A percentile compares a stretch with the other conserved stretches of the same genome.
Evolutionary conservation across 176 grass and related monocot species (phyloP).

Genomic region (barley (Hordeum vulgare)): DNA sequence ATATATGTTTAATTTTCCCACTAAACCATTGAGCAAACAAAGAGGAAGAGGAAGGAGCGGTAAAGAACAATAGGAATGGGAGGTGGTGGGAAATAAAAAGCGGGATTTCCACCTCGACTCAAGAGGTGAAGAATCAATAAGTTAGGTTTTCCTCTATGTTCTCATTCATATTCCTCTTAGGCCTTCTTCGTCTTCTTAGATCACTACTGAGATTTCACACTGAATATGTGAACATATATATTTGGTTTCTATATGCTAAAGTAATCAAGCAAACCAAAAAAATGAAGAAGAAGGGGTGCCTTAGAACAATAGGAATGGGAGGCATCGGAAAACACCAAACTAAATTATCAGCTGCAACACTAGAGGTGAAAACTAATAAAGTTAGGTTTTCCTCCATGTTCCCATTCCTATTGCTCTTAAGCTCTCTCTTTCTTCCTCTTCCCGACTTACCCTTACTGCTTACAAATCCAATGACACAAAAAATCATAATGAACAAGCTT

Average conservation of each 20-base stretch:
- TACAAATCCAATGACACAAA: neutral
- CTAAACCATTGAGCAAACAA: neutral
- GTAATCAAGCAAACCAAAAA: neutral
- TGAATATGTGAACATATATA: no score
- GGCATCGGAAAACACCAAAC: no score
- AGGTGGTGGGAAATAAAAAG: neutral
- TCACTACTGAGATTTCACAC: no score
- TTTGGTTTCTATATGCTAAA: no score
- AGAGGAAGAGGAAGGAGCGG: conserved; percentile 2
- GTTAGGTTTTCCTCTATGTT: neutral
- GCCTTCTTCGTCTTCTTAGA: neutral
- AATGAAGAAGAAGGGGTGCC: neutral
- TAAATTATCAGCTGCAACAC: no score
- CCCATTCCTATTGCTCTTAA: no score
- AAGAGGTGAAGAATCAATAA: neutral
- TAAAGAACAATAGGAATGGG: conserved; percentile 12
- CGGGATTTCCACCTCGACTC: neutral
- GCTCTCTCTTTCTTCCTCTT: conserved; percentile 18
- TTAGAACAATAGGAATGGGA: no score
- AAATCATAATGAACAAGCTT: neutral
- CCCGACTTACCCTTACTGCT: neutral
- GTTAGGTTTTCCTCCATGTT: no score
- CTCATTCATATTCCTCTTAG: neutral
- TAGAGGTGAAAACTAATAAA: no score
- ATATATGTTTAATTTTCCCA: neutral